Base-by-base conservation (phyloP, 805 yeast species). In the Zygoascus biomembranicola region DNA sequence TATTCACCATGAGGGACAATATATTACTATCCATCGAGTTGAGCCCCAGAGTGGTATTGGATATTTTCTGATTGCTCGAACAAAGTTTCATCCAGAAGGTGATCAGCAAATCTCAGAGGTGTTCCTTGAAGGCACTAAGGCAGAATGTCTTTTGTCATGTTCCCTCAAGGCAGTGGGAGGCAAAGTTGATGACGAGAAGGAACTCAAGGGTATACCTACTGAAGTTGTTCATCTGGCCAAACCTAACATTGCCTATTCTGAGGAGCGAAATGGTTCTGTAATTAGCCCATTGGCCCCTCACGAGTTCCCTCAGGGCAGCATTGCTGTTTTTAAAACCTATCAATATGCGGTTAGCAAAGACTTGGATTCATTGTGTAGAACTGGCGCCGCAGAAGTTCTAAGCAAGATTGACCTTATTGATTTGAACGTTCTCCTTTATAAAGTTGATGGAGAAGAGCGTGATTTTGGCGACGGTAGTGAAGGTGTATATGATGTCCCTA, bases 1-100 rank as follows among this genome's bases (percentile, higher is more conserved):
- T 66, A 87, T 92, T 43, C 97, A 92, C 65, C 97, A 87, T 63
- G 95, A 90, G 58, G 96, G 87, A 13, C 96, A 90, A 67, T 92
- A 77, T 67, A 87, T 92, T 55, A 90, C 97, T 0, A 82, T 92
- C 52, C 97, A 92, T 67, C 75, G 98, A 60, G 78, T 83, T 28
- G 87, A 88, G 65, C 85, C 95, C 0, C 78, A 81, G 58, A 82
- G 89, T 1, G 98, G 98, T 1, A 77, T 78, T 55, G 99, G 99
- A 1, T 87, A 86, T 80, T 89, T 87, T 61, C 73, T 94, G 61
- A 78, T 92, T 62, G 96, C 97, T 0, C 79, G 97, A 65, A 81
- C 94, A 1, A 89, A 88, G 64, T 94, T 94, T 61, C 52, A 59
- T 23, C 75, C 80, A 1, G 64, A 63, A 6, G 65, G 66, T 4